Conservation (phyloP, 345 rosid genomes). For the Eucalyptus coolabah region DNA sequence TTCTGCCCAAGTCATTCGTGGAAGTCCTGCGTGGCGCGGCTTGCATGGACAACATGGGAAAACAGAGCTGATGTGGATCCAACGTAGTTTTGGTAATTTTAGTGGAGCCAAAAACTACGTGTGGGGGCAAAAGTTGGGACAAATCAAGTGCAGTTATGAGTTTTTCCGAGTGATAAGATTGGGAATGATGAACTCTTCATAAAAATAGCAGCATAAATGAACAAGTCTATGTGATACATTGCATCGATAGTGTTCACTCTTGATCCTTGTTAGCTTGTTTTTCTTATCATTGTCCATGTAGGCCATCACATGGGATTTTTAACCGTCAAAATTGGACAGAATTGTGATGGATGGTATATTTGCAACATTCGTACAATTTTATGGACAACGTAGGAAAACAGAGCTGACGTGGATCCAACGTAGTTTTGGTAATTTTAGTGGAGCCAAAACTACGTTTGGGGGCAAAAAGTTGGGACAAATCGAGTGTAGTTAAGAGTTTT, state of each 20-base stretch:
- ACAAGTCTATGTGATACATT: neutral
- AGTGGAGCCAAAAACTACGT: neutral
- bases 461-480: neutral
- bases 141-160: neutral
- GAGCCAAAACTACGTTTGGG: neutral
- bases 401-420: no score
- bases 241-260: neutral
- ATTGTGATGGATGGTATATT: no score
- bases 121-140: neutral
- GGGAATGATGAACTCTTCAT: neutral
- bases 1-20: neutral
- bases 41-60: neutral
- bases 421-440: neutral
- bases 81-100: neutral
- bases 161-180: neutral
- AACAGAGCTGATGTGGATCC: neutral
- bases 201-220: neutral
- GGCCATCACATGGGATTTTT: neutral
- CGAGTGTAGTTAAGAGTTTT: no score
- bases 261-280: neutral
- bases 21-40: neutral
- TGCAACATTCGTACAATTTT: no score
- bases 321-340: neutral
- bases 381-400: no score
- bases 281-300: neutral